These are phyloP conservation scores for Naematelia encephala DNA, from an alignment of 768 basidiomycete species.

Conservation along the genomic window DNA sequence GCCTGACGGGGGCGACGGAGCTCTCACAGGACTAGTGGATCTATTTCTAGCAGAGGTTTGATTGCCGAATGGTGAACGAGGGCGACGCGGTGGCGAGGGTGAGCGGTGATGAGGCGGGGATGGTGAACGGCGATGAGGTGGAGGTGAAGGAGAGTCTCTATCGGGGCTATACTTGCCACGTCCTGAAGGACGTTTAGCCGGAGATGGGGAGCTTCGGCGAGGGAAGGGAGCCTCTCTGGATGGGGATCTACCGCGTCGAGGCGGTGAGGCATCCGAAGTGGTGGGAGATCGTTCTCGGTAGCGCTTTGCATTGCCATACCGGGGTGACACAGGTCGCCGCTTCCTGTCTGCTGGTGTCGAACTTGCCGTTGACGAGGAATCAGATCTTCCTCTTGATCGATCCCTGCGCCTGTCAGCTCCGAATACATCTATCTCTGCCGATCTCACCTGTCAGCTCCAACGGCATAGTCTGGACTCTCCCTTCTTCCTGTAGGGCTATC, in stretches of 20 bases:
- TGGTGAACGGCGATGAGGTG: neutral
- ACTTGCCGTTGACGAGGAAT: neutral
- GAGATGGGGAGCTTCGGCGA: neutral
- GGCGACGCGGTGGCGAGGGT: conserved; percentile 9
- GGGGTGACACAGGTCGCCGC: neutral
- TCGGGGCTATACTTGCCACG: neutral
- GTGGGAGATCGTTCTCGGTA: neutral
- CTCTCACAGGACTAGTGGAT: conserved; percentile 1
- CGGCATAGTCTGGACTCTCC: conserved; percentile 38
- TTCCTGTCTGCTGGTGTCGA: neutral
- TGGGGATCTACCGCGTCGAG: neutral
- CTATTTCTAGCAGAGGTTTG: conserved; percentile 1
- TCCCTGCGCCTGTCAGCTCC: neutral
- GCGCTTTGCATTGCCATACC: neutral
- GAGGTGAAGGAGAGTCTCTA: conserved; percentile 1
- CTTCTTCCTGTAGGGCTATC: conserved; percentile 7
- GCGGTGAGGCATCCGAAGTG: neutral
- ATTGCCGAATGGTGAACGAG: neutral
- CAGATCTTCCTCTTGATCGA: neutral
- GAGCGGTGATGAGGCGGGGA: conserved; percentile 4
- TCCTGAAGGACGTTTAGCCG: neutral
- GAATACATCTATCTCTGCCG: neutral
- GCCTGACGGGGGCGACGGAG: neutral
- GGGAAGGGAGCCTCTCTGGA: neutral
- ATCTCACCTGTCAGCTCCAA: conserved; percentile 11